A percentile compares a stretch with the other conserved stretches of the same genome.
Evolutionary conservation across 2,329 filamentous ascomycete genomes (phyloP).

Genomic region (Neodidymelliopsis sp.): DNA sequence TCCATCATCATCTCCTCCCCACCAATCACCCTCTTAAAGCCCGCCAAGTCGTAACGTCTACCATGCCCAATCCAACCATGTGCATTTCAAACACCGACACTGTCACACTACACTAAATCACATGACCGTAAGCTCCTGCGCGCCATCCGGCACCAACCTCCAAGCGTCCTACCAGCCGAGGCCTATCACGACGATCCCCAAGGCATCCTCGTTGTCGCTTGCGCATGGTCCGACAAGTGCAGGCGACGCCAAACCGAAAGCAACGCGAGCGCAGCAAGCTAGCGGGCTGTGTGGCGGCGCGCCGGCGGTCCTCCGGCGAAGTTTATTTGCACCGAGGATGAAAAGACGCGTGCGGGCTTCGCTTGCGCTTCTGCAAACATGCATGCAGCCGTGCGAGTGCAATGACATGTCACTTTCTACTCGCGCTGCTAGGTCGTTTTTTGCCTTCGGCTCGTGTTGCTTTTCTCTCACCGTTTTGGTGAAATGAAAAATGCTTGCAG

Average conservation of each 20-base stretch:
- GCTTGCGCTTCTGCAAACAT: not conserved
- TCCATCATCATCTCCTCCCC: slow-evolving; percentile 14
- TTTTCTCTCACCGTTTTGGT: not conserved
- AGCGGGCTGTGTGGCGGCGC: slow-evolving; percentile 15
- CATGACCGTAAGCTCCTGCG: slow-evolving; percentile 16
- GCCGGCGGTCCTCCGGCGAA: slow-evolving; percentile 9
- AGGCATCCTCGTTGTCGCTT: slow-evolving; percentile 2
- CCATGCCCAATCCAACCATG: not conserved
- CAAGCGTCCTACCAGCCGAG: not conserved
- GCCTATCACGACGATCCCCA: slow-evolving; percentile 13
- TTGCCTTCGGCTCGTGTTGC: not conserved
- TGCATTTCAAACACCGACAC: not conserved
- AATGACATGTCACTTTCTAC: slow-evolving; percentile 4
- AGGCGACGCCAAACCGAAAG: slow-evolving; percentile 14
- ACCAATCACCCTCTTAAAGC: slow-evolving; percentile 6
- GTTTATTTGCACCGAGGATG: slow-evolving; percentile 20
- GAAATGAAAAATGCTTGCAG: slow-evolving; percentile 8
- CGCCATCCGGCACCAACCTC: slow-evolving; percentile 16
- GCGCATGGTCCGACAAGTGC: slow-evolving; percentile 17
- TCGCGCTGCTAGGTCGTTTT: not conserved
- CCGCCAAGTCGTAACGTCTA: slow-evolving; percentile 9
- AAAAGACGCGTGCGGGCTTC: not conserved
- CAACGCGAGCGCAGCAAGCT: too few species aligned
- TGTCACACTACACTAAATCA: slow-evolving; percentile 13
- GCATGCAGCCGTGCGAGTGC: slow-evolving; percentile 10